phyloP scores from a whole-genome alignment of 768 basidiomycete genomes.

The Lepiota venenata region DNA sequence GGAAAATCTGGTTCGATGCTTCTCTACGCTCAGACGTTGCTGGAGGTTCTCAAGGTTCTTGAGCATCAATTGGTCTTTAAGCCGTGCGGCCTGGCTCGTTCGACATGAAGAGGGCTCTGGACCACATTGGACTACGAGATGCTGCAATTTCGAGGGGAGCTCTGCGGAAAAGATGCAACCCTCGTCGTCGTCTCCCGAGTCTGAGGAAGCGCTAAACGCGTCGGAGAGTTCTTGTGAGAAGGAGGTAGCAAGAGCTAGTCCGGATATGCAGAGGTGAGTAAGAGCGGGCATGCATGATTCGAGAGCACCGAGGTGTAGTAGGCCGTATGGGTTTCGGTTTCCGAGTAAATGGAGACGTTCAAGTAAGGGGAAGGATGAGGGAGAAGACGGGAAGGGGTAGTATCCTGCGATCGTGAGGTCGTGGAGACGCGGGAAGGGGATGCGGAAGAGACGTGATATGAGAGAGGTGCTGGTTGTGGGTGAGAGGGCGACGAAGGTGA shows the following conservation, averaged over 20 bases:
- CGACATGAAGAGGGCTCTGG: slow-evolving; percentile 15
- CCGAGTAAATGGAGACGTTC: slow-evolving; percentile 42
- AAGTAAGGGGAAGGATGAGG: slow-evolving; percentile 33
- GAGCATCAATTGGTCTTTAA: slow-evolving; percentile 29
- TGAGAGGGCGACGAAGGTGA: slow-evolving; percentile 33
- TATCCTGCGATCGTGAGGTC: slow-evolving; percentile 44
- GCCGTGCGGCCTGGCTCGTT: slow-evolving; percentile 1
- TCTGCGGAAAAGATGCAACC: slow-evolving; percentile 18
- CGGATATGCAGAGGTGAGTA: slow-evolving; percentile 36
- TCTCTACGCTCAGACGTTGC: not conserved
- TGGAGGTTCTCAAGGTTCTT: slow-evolving; percentile 18
- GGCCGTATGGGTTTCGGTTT: slow-evolving; percentile 47
- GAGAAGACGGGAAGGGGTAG: slow-evolving; percentile 43
- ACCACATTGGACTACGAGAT: slow-evolving; percentile 26
- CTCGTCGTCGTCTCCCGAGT: slow-evolving; percentile 4
- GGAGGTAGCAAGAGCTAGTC: slow-evolving; percentile 36
- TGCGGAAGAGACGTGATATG: slow-evolving; percentile 40
- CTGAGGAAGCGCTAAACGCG: slow-evolving; percentile 18
- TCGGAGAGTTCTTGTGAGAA: slow-evolving; percentile 40
- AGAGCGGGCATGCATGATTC: slow-evolving; percentile 37
- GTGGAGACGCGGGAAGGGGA: slow-evolving; percentile 34
- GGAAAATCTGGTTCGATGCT: not conserved
- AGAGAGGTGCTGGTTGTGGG: slow-evolving; percentile 33
- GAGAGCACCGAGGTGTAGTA: slow-evolving; percentile 36
- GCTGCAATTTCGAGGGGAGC: slow-evolving; percentile 22